These are phyloP conservation scores for Uncinocarpus reesii DNA, from an alignment of 2,329 filamentous ascomycete genomes.

Conservation along the genomic window DNA sequence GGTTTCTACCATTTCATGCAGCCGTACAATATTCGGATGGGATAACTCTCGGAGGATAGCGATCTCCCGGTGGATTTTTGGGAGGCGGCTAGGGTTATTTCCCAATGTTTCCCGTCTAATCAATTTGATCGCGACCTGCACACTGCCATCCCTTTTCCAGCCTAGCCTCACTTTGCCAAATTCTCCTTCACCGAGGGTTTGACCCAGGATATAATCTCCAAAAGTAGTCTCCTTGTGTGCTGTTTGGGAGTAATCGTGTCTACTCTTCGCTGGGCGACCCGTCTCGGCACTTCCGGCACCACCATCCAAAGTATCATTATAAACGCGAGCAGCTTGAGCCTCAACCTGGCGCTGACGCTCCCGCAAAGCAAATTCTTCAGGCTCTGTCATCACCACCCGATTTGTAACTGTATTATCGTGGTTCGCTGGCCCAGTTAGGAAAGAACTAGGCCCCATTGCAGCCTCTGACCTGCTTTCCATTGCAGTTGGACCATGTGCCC, in stretches of 20 bases:
- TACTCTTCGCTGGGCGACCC: slow-evolving; percentile 29
- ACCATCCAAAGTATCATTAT: slow-evolving; percentile 41
- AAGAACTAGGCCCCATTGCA: slow-evolving; percentile 46
- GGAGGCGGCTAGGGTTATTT: slow-evolving; percentile 74
- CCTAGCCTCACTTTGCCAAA: slow-evolving; percentile 98
- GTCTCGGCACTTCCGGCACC: slow-evolving; percentile 43
- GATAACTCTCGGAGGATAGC: slow-evolving; percentile 76
- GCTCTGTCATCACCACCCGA: slow-evolving; percentile 64
- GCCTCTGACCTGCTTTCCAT: slow-evolving; percentile 27
- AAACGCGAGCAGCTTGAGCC: slow-evolving; percentile 38
- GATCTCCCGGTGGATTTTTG: slow-evolving; percentile 97
- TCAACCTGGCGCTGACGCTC: slow-evolving; percentile 60
- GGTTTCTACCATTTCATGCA: slow-evolving; percentile 98
- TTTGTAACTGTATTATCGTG: slow-evolving; percentile 73
- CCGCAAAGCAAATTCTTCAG: slow-evolving; percentile 60
- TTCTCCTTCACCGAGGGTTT: slow-evolving; percentile 93
- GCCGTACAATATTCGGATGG: slow-evolving; percentile 90
- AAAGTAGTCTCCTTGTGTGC: slow-evolving; percentile 72
- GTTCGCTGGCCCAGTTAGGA: slow-evolving; percentile 52
- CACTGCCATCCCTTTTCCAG: slow-evolving; percentile 90
- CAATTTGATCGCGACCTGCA: slow-evolving; percentile 94
- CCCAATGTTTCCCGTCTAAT: slow-evolving; percentile 87
- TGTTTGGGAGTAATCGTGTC: slow-evolving; percentile 50
- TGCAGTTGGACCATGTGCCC: slow-evolving; percentile 29
- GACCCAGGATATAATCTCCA: slow-evolving; percentile 88